These are phyloP conservation scores for Linnemannia exigua DNA, from an alignment of 192 early-diverging fungal genomes.

Conservation along the genomic window DNA sequence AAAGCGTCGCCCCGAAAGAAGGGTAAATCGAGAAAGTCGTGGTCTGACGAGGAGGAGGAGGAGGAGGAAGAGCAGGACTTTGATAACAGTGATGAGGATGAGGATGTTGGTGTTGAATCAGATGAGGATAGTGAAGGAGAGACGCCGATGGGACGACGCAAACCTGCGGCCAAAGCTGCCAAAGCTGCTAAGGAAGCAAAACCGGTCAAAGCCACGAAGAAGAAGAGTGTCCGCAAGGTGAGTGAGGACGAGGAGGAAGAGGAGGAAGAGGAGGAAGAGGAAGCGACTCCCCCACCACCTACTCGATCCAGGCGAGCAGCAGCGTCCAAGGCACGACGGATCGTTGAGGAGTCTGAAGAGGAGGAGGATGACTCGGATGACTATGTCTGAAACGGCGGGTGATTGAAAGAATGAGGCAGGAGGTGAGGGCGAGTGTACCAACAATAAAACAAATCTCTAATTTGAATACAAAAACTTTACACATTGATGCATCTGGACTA, in stretches of 20 bases:
- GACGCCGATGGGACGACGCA: neutral
- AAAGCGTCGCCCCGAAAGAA: neutral
- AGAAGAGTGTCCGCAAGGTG: neutral
- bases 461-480: too few relatives aligned
- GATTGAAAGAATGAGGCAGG: neutral
- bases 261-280: neutral
- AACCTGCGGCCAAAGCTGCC: neutral
- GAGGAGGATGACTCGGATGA: neutral
- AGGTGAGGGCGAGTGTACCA: neutral
- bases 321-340: neutral
- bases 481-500: too few relatives aligned
- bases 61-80: constrained; percentile 18
- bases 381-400: neutral
- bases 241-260: too few relatives aligned
- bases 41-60: neutral
- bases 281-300: neutral
- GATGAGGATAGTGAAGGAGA: neutral
- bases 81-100: neutral
- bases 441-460: too few relatives aligned
- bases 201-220: neutral
- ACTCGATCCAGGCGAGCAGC: neutral
- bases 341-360: neutral
- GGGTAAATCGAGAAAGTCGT: neutral
- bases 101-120: neutral
- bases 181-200: too few relatives aligned